Evolutionary conservation across 139 green algal genomes (phyloP), one percentile per base, ranked within the genome.

Genomic region (Chlamydomonas asymmetrica): DNA sequence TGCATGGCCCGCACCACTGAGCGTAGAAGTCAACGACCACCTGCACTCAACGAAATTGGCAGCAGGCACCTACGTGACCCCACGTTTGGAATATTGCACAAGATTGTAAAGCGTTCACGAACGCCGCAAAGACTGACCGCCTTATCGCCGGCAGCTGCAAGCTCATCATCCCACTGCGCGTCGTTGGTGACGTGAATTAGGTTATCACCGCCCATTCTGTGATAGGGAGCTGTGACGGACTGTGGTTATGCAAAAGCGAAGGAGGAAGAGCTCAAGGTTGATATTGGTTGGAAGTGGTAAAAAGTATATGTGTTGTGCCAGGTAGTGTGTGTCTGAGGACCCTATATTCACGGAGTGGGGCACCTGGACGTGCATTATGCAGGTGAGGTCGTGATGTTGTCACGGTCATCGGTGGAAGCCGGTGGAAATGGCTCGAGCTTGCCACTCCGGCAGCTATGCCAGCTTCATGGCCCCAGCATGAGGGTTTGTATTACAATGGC

Each of bases 1-100:
- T 84, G 88, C 92, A 97, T 27, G 92, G 92, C 0, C 92, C 92
- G 74, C 92, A 97, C 92, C 80, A 77, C 71, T 77, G 57, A 40
- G 71, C 71, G 18, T 35, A 61, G 27, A 72, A 64, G 20, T 59
- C 43, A 2, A 66, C 70, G 20, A 73, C 23, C 32, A 27, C 34
- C 52, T 66, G 34, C 4, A 3, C 7, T 37, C 9, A 23, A 1
- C 34, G 27, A 35, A 29, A 72, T 31, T 29, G 27, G 23, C 6
- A 27, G 29, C 50, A 39, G 34, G 43, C 6, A 23, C n/a, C 29
- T 9, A 41, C 1, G 23, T 39, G 8, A 37, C 59, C 48, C 25
- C 3, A n/a, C 4, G 45, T 48, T 4, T 6, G 18, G 9, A 16
- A 25, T 3, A 16, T 25, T 34, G n/a, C 9, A 27, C 10, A 40